Conservation (phyloP, 345 rosid species). For the Gossypium sturtianum region DNA sequence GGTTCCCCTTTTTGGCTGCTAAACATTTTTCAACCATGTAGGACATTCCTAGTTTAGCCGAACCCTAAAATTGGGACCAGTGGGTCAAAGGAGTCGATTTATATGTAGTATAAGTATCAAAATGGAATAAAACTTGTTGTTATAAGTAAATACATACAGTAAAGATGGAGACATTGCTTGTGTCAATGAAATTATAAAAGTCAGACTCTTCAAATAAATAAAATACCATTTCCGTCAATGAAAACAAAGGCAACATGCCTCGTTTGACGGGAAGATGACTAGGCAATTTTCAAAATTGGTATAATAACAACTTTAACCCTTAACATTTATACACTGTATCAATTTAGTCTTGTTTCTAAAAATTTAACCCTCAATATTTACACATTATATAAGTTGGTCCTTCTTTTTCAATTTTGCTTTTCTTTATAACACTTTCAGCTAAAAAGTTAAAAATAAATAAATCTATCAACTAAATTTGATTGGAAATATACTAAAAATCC, state of each 20-base stretch:
- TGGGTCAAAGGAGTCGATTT: background rate
- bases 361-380: too few species aligned
- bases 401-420: too few species aligned
- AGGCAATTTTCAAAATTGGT: too few species aligned
- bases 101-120: background rate
- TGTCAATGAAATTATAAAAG: too few species aligned
- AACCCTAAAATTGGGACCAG: background rate
- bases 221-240: background rate
- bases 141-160: background rate
- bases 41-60: background rate
- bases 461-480: too few species aligned
- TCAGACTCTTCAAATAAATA: background rate
- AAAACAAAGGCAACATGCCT: background rate
- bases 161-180: background rate
- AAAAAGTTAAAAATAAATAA: too few species aligned
- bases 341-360: too few species aligned
- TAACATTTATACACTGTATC: too few species aligned
- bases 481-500: too few species aligned
- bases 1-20: background rate
- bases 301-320: too few species aligned
- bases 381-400: fast-evolving
- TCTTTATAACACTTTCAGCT: too few species aligned
- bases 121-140: background rate
- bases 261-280: background rate
- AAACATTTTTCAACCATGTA: background rate